phyloP scores from a whole-genome alignment of 495 filamentous ascomycete species.

The Neurospora sp. region DNA sequence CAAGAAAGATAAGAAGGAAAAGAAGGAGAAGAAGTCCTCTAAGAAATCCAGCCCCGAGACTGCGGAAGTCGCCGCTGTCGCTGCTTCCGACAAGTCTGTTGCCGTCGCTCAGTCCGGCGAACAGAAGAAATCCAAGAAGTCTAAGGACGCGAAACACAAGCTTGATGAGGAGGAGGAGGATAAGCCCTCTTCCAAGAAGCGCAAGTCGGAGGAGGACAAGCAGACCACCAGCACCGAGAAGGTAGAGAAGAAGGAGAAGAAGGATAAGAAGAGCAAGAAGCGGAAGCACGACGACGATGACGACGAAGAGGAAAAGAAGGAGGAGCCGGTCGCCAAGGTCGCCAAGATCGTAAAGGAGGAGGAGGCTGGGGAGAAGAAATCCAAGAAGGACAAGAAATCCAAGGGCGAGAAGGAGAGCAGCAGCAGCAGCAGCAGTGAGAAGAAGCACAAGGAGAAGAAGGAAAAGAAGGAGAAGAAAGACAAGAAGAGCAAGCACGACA shows the following conservation, averaged over 20 bases:
- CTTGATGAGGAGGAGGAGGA: background rate
- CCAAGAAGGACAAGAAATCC: constrained; percentile 1
- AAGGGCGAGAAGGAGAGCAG: background rate
- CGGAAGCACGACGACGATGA: constrained; percentile 2
- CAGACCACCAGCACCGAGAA: background rate
- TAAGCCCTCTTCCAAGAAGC: constrained; percentile 1
- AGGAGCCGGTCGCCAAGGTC: background rate
- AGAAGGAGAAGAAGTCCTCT: constrained; percentile 1
- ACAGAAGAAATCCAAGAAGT: constrained; percentile 9
- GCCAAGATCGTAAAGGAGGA: constrained; percentile 2
- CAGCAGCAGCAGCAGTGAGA: background rate
- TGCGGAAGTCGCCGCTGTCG: background rate
- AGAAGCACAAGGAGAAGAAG: constrained; percentile 6
- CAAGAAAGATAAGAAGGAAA: background rate
- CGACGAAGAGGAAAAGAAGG: background rate
- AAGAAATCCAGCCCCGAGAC: constrained; percentile 5
- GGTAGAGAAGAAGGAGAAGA: background rate
- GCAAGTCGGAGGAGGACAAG: constrained; percentile 5
- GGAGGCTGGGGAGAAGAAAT: constrained; percentile 1
- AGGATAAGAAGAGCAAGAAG: background rate
- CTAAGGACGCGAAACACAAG: constrained; percentile 12
- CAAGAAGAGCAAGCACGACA: background rate
- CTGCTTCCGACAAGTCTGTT: too few species aligned
- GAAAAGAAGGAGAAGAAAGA: background rate
- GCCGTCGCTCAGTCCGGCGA: too few species aligned